Percentiles rank a stretch among this genome's conserved stretches.
phyloP scores from a whole-genome alignment of 345 rosid species.

The Salix udensis region DNA sequence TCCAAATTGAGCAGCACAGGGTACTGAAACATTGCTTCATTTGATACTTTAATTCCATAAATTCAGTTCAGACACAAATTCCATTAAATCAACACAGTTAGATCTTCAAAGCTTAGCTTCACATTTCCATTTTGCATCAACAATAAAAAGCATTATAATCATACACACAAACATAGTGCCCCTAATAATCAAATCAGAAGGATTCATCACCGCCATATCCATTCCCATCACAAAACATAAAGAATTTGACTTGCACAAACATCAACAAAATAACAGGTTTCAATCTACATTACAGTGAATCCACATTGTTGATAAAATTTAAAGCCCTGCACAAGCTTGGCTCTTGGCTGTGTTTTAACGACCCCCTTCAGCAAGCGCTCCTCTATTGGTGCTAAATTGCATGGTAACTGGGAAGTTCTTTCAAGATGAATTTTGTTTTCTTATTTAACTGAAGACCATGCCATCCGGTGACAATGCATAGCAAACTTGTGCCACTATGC shows the following conservation, averaged over 20 bases:
- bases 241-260: not conserved
- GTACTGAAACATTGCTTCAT: too few species aligned
- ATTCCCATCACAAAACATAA: not conserved
- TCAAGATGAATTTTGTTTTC: not conserved
- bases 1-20: too few species aligned
- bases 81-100: not conserved
- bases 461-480: not conserved
- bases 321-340: not conserved
- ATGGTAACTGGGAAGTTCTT: not conserved
- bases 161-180: too few species aligned
- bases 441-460: not conserved
- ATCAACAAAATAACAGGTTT: not conserved
- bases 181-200: too few species aligned
- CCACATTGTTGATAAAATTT: not conserved
- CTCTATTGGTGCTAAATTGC: not conserved
- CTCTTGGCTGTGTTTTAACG: not conserved
- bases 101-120: not conserved
- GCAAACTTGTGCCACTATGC: not conserved
- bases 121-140: too few species aligned
- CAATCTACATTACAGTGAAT: not conserved
- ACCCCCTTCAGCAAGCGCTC: not conserved
- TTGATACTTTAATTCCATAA: not conserved
- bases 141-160: too few species aligned
- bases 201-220: not conserved
- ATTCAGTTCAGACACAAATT: not conserved